These are phyloP conservation scores for Alternaria alternata DNA, from an alignment of 2,329 filamentous ascomycete species.

Conservation along the genomic window DNA sequence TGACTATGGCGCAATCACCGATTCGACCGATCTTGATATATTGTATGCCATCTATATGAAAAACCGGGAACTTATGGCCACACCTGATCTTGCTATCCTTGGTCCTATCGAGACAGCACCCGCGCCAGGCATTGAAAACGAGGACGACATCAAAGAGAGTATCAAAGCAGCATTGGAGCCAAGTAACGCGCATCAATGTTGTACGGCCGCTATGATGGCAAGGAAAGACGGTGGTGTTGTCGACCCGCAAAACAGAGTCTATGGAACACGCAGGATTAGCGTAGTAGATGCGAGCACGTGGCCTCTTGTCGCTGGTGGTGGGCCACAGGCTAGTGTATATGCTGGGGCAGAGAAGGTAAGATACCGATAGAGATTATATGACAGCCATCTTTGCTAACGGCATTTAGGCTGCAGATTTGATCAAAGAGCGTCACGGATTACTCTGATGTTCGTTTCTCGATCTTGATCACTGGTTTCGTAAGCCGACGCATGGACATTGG, in stretches of 20 bases:
- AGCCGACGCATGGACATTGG: background rate
- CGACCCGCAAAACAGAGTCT: conserved; percentile 25
- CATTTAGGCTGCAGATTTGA: background rate
- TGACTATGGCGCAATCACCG: conserved; percentile 38
- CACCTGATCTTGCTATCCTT: conserved; percentile 40
- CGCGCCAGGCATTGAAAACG: conserved; percentile 20
- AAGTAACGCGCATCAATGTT: conserved; percentile 31
- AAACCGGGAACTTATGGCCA: conserved; percentile 43
- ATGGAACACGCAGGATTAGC: conserved; percentile 28
- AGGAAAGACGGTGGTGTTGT: conserved; percentile 30
- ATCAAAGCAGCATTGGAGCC: conserved; percentile 18
- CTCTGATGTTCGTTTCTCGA: background rate
- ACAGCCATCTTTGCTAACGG: background rate
- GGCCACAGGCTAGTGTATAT: conserved; percentile 28
- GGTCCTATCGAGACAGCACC: conserved; percentile 44
- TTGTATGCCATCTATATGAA: conserved; percentile 42
- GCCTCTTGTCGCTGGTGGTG: conserved; percentile 25
- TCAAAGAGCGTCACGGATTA: background rate
- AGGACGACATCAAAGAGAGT: conserved; percentile 14
- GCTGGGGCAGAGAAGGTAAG: conserved; percentile 31
- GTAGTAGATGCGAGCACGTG: conserved; percentile 38
- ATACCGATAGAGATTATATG: background rate
- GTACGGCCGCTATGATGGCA: conserved; percentile 33
- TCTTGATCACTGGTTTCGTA: background rate
- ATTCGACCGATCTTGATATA: conserved; percentile 44